These are phyloP conservation scores for Ophidiomyces ophidiicola DNA, from an alignment of 2,329 filamentous ascomycete genomes.

Conservation along the genomic window DNA sequence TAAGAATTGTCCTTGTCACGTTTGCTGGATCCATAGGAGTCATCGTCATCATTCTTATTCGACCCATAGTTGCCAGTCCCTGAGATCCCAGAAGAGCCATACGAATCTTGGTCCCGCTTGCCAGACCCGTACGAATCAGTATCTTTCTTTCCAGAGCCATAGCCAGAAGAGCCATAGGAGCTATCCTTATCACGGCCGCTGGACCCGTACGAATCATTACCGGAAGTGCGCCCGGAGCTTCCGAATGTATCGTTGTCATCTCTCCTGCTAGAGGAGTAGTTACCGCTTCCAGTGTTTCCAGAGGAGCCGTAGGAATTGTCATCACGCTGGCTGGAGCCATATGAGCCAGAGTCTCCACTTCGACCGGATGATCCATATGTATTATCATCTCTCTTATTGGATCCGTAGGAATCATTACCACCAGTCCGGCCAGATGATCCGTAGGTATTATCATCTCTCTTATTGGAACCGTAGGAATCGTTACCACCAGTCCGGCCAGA, in stretches of 20 bases:
- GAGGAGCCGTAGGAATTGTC: constrained; percentile 5
- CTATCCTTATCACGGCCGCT: neutral
- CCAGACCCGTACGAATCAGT: constrained; percentile 1
- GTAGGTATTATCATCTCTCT: neutral
- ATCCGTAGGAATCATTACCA: constrained; percentile 1
- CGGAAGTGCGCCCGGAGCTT: neutral
- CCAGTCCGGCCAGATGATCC: neutral
- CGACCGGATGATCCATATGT: constrained; percentile 5
- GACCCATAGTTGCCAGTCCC: neutral
- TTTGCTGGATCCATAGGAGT: constrained; percentile 8
- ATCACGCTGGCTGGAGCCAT: neutral
- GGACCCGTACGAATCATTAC: constrained; percentile 7
- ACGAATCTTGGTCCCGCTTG: constrained; percentile 1
- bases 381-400: neutral
- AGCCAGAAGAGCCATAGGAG: neutral
- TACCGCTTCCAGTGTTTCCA: neutral
- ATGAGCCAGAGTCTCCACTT: constrained; percentile 1
- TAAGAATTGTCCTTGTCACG: constrained; percentile 3
- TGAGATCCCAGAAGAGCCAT: constrained; percentile 8
- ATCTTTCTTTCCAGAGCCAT: neutral
- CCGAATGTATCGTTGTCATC: neutral
- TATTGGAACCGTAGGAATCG: neutral
- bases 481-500: neutral
- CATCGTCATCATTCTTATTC: neutral
- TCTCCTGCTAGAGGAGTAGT: constrained; percentile 1